phyloP scores from a whole-genome alignment of 768 basidiomycete genomes.

The Hydnomerulius pinastri region DNA sequence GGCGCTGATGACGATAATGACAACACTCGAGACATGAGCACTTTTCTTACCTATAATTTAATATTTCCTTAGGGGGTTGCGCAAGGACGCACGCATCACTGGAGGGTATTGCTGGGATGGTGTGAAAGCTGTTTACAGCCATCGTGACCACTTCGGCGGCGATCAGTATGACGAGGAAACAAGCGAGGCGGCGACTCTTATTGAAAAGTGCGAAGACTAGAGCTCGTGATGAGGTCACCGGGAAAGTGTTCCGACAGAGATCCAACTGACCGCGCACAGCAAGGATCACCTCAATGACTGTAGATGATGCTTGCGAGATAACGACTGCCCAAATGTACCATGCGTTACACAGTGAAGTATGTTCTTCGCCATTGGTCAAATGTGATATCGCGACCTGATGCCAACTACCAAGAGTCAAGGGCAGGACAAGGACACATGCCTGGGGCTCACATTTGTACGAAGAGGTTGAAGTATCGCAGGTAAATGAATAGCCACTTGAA shows the following conservation, averaged over 20 bases:
- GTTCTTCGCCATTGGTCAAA: conserved; percentile 12
- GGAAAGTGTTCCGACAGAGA: not conserved
- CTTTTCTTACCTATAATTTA: not conserved
- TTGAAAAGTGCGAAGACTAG: conserved; percentile 35
- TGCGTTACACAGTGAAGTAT: conserved; percentile 9
- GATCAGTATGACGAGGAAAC: conserved; percentile 12
- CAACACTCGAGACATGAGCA: not conserved
- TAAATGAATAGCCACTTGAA: conserved; percentile 21
- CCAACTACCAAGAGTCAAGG: conserved; percentile 1
- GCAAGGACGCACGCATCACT: not conserved
- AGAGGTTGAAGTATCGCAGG: conserved; percentile 7
- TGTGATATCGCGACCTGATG: conserved; percentile 7
- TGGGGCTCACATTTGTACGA: conserved; percentile 1
- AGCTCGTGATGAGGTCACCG: not conserved
- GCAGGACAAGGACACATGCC: too few species aligned
- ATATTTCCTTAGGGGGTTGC: conserved; percentile 1
- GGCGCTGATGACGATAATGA: conserved; percentile 18
- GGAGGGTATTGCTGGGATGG: not conserved
- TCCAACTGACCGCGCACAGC: conserved; percentile 24
- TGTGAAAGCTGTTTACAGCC: conserved; percentile 30
- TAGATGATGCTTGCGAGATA: conserved; percentile 15
- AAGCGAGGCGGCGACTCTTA: conserved; percentile 30
- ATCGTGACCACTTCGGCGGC: conserved; percentile 28
- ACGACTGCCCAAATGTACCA: conserved; percentile 22
- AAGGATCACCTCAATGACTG: conserved; percentile 24